A percentile compares a stretch with the other conserved stretches of the same genome.
These are phyloP conservation scores for Simplicillium sp. DNA, from an alignment of 2,329 filamentous ascomycete species.

Conservation along the genomic window DNA sequence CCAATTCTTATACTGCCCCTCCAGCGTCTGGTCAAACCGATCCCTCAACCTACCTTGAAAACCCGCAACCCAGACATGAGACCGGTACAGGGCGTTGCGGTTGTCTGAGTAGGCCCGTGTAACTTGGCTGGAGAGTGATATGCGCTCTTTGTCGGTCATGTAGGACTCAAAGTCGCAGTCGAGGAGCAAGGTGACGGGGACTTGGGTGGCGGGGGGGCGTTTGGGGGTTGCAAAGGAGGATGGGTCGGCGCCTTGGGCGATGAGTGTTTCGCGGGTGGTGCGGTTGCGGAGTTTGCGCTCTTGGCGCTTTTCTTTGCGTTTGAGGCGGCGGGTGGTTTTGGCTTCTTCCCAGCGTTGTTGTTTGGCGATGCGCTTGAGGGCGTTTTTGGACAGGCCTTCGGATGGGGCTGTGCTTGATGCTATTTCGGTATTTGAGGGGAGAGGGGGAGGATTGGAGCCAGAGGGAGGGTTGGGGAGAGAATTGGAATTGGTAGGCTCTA, in stretches of 20 bases:
- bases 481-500: no score
- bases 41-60: constrained; percentile 68
- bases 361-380: constrained; percentile 68
- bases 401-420: constrained; percentile 4
- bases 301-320: constrained; percentile 45
- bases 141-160: constrained; percentile 79
- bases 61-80: constrained; percentile 67
- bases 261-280: constrained; percentile 37
- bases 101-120: constrained; percentile 89
- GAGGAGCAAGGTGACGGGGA: constrained; percentile 73
- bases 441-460: no score
- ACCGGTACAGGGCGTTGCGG: constrained; percentile 53
- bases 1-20: constrained; percentile 67
- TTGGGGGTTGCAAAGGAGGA: constrained; percentile 18
- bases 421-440: no score
- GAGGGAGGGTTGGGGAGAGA: no score
- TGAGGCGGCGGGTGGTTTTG: constrained; percentile 46
- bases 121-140: constrained; percentile 75
- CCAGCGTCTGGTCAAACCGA: constrained; percentile 69
- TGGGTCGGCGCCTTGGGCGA: constrained; percentile 37
- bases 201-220: constrained; percentile 34
- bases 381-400: constrained; percentile 65
- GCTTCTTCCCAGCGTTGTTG: constrained; percentile 68
- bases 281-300: constrained; percentile 37
- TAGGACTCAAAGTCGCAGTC: constrained; percentile 89